Conservation (phyloP, 768 basidiomycete species). For the Kwoniella pini region DNA sequence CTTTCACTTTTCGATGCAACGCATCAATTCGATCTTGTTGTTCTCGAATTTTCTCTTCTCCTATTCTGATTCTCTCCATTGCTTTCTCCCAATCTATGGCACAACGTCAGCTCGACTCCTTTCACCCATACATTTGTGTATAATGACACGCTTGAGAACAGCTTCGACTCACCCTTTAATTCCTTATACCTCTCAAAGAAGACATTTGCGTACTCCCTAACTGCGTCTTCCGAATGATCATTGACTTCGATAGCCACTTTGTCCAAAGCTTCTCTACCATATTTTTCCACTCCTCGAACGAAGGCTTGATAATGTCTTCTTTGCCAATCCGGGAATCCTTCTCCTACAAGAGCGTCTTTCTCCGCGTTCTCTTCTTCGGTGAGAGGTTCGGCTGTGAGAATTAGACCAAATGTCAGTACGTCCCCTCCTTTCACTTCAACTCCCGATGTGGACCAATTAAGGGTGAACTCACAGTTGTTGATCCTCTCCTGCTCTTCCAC, state of each 20-base stretch:
- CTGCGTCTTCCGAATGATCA: slow-evolving; percentile 73
- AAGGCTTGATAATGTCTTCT: slow-evolving; percentile 92
- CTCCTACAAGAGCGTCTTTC: slow-evolving; percentile 73
- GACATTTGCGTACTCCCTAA: slow-evolving; percentile 73
- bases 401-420: too few species aligned
- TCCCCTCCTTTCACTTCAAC: too few species aligned
- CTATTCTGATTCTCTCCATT: slow-evolving; percentile 78
- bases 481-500: slow-evolving; percentile 79
- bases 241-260: slow-evolving; percentile 76
- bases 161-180: slow-evolving; percentile 64
- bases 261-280: slow-evolving; percentile 65
- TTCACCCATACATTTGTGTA: too few species aligned
- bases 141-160: too few species aligned
- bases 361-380: slow-evolving; percentile 80
- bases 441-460: too few species aligned
- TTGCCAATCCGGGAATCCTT: slow-evolving; percentile 90
- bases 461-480: slow-evolving; percentile 72
- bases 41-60: slow-evolving; percentile 78
- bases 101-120: background rate
- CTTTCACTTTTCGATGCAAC: slow-evolving; percentile 76
- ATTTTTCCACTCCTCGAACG: slow-evolving; percentile 70
- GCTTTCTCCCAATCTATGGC: slow-evolving; percentile 72
- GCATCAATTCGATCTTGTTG: slow-evolving; percentile 72
- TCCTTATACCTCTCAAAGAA: slow-evolving; percentile 90
- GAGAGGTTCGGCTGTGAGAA: slow-evolving; percentile 71